These are phyloP conservation scores for Castanea crenata DNA, from an alignment of 306 rosid species.

Conservation along the genomic window DNA sequence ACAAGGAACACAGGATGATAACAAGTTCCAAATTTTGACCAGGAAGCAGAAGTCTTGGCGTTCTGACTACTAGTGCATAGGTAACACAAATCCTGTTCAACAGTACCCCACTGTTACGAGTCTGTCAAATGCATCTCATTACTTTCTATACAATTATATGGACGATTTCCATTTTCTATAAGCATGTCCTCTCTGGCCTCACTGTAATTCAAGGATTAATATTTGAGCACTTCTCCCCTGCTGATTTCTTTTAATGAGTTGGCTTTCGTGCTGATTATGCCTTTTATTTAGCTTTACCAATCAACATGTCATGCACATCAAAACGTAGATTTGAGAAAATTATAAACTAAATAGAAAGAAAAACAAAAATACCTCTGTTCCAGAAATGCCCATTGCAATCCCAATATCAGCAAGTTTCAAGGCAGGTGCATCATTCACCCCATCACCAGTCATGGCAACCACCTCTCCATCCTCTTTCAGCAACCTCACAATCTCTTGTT, in stretches of 20 bases:
- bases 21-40: not conserved
- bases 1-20: not conserved
- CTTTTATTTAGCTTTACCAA: not conserved
- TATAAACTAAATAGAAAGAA: not conserved
- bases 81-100: not conserved
- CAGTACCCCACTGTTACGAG: not conserved
- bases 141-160: not conserved
- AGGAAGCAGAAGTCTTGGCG: not conserved
- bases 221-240: not conserved
- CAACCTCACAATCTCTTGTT: slow-evolving; percentile 90
- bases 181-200: not conserved
- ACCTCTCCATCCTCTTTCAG: slow-evolving; percentile 86
- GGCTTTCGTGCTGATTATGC: not conserved
- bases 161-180: not conserved
- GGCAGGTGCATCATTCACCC: slow-evolving; percentile 98
- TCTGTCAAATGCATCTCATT: not conserved
- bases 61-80: not conserved
- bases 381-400: slow-evolving; percentile 95
- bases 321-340: not conserved
- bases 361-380: slow-evolving; percentile 73
- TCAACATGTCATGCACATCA: not conserved
- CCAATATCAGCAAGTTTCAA: slow-evolving; percentile 96
- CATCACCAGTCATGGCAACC: slow-evolving; percentile 94
- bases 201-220: not conserved
- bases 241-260: not conserved